Percentiles rank a stretch among this genome's conserved stretches.
phyloP scores from a whole-genome alignment of 2,329 filamentous ascomycete species.

The Colletotrichum coccodes region DNA sequence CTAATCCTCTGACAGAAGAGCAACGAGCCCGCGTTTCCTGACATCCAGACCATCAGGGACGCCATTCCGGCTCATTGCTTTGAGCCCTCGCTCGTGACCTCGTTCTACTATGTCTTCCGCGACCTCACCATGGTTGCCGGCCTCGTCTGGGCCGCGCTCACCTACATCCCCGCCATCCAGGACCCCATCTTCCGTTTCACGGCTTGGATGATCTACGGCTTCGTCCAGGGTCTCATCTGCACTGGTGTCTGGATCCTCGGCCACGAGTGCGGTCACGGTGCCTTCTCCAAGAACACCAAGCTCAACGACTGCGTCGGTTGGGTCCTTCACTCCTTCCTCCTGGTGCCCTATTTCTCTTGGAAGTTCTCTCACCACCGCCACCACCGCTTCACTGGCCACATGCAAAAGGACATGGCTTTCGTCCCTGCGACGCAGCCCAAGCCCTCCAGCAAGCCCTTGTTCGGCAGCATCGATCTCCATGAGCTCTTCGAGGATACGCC shows the following conservation, averaged over 20 bases:
- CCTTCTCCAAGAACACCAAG: constrained; percentile 66
- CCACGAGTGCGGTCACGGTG: constrained; percentile 77
- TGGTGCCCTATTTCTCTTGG: constrained; percentile 80
- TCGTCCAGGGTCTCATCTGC: constrained; percentile 71
- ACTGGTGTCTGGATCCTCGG: constrained; percentile 78
- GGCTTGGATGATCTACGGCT: constrained; percentile 70
- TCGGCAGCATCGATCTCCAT: constrained; percentile 53
- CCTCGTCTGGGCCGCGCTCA: constrained; percentile 61
- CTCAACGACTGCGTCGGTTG: constrained; percentile 73
- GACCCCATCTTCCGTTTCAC: constrained; percentile 53
- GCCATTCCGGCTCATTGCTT: constrained; percentile 73
- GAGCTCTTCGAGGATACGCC: constrained; percentile 74
- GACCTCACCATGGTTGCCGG: constrained; percentile 61
- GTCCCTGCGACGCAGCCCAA: constrained; percentile 61
- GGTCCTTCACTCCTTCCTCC: constrained; percentile 71
- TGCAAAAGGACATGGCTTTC: constrained; percentile 74
- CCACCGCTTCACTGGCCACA: constrained; percentile 75
- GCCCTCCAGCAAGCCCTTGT: constrained; percentile 43
- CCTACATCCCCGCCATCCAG: constrained; percentile 62
- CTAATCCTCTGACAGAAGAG: constrained; percentile 18
- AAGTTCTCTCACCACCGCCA: constrained; percentile 76
- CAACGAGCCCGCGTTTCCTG: constrained; percentile 47
- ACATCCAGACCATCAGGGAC: constrained; percentile 58
- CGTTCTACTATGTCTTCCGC: constrained; percentile 65
- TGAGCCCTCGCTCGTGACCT: constrained; percentile 61